Conservation (phyloP, 78 protist genomes). For the Chrysochromulina tobinii region DNA sequence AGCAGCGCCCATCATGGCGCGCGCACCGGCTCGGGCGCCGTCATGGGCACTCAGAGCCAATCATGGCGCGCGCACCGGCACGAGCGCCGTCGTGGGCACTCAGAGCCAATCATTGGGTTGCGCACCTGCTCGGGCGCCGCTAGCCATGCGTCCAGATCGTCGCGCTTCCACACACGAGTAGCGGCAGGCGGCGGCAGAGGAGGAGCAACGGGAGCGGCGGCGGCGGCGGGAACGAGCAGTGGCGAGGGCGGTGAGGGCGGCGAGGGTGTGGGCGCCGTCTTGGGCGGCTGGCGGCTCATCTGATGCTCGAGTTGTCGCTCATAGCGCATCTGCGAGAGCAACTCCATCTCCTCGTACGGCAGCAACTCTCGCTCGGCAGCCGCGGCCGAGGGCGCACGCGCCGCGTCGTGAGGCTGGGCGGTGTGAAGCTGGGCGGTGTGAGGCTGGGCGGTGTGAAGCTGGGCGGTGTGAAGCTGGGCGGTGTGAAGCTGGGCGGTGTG, state of each 20-base stretch:
- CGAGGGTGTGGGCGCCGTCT: too few species aligned
- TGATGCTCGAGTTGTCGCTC: not conserved
- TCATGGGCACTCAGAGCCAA: too few species aligned
- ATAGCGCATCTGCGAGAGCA: not conserved
- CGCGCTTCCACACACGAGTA: not conserved
- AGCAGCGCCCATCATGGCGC: too few species aligned
- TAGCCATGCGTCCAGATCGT: not conserved
- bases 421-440: too few species aligned
- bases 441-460: too few species aligned
- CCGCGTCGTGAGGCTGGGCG: not conserved
- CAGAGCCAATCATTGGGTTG: not conserved
- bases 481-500: too few species aligned
- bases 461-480: too few species aligned
- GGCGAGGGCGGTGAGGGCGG: too few species aligned
- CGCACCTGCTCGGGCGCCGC: not conserved
- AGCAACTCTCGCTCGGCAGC: not conserved
- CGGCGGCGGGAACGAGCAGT: not conserved
- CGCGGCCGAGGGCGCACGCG: not conserved
- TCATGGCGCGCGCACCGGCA: too few species aligned
- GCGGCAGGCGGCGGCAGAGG: not conserved
- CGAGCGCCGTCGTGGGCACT: too few species aligned
- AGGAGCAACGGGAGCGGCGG: not conserved
- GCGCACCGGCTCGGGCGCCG: too few species aligned
- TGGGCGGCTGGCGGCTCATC: too few species aligned
- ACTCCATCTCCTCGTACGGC: not conserved